A percentile compares a stretch with the other conserved stretches of the same genome.
phyloP scores from a whole-genome alignment of 306 rosid genomes.

The Casuarina cunninghamiana region DNA sequence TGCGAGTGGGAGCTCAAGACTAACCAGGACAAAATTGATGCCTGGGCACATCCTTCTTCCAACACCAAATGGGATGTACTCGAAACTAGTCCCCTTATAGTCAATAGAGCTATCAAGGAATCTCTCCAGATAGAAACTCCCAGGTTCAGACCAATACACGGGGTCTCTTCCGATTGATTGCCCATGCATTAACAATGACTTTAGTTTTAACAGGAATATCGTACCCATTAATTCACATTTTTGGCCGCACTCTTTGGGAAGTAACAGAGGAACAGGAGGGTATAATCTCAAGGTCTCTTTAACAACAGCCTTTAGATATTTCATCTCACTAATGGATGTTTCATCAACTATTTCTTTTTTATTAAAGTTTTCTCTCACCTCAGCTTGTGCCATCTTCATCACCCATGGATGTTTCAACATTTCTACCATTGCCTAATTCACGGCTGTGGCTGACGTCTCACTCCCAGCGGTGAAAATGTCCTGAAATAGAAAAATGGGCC shows the following conservation, averaged over 20 bases:
- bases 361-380: background rate
- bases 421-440: conserved; percentile 42
- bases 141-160: conserved; percentile 6
- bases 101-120: conserved; percentile 14
- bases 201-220: conserved; percentile 5
- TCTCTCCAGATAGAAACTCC: background rate
- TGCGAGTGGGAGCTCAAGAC: conserved; percentile 25
- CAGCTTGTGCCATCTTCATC: conserved; percentile 13
- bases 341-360: conserved; percentile 7
- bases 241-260: conserved; percentile 15
- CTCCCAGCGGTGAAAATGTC: conserved; percentile 34
- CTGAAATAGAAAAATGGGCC: background rate
- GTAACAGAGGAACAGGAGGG: conserved; percentile 8
- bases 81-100: conserved; percentile 19
- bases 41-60: conserved; percentile 45
- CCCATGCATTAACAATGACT: conserved; percentile 7
- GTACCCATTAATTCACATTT: conserved; percentile 9
- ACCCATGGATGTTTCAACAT: conserved; percentile 18
- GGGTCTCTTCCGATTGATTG: conserved; percentile 9
- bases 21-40: conserved; percentile 4
- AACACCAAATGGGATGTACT: conserved; percentile 31
- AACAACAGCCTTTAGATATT: background rate
- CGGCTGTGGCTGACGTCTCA: conserved; percentile 35
- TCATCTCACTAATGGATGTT: conserved; percentile 13
- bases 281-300: conserved; percentile 20